These are phyloP conservation scores for Zancudomyces culisetae DNA, from an alignment of 371 early-diverging fungal species.

Conservation along the genomic window DNA sequence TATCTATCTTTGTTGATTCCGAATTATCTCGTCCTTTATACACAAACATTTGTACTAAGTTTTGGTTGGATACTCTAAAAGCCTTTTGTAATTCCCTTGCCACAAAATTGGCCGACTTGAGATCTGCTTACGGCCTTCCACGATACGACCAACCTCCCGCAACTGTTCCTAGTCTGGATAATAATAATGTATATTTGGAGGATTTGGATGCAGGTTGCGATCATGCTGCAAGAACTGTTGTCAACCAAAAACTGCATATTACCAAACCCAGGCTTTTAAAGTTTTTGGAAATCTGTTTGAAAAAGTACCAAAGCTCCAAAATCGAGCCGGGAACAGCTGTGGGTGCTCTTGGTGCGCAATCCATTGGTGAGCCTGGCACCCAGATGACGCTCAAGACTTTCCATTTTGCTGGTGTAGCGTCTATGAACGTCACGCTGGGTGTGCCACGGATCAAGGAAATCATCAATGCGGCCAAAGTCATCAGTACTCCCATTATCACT, in stretches of 20 bases:
- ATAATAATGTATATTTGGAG: slow-evolving; percentile 6
- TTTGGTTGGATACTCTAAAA: slow-evolving; percentile 38
- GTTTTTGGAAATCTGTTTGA: slow-evolving; percentile 58
- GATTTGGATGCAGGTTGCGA: slow-evolving; percentile 6
- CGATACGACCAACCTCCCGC: slow-evolving; percentile 8
- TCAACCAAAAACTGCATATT: slow-evolving; percentile 47
- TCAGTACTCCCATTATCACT: slow-evolving; percentile 90
- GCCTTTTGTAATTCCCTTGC: slow-evolving; percentile 33
- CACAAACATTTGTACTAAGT: slow-evolving; percentile 35
- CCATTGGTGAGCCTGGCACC: slow-evolving; percentile 98
- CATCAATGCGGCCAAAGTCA: slow-evolving; percentile 77
- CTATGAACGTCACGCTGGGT: slow-evolving; percentile 98
- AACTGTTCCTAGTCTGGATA: background rate
- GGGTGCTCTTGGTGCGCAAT: slow-evolving; percentile 96
- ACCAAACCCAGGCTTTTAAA: slow-evolving; percentile 47
- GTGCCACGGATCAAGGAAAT: slow-evolving; percentile 99
- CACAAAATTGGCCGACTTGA: slow-evolving; percentile 22
- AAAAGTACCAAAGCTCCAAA: slow-evolving; percentile 69
- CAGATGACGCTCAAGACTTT: slow-evolving; percentile 99
- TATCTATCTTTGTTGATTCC: slow-evolving; percentile 28
- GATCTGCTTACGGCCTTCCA: slow-evolving; percentile 18
- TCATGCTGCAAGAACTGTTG: slow-evolving; percentile 22
- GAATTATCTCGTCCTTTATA: slow-evolving; percentile 32
- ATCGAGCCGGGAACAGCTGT: slow-evolving; percentile 91
- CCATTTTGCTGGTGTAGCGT: slow-evolving; percentile 99